These are phyloP conservation scores for Tulasnella calospora DNA, from an alignment of 768 basidiomycete genomes.

Conservation along the genomic window DNA sequence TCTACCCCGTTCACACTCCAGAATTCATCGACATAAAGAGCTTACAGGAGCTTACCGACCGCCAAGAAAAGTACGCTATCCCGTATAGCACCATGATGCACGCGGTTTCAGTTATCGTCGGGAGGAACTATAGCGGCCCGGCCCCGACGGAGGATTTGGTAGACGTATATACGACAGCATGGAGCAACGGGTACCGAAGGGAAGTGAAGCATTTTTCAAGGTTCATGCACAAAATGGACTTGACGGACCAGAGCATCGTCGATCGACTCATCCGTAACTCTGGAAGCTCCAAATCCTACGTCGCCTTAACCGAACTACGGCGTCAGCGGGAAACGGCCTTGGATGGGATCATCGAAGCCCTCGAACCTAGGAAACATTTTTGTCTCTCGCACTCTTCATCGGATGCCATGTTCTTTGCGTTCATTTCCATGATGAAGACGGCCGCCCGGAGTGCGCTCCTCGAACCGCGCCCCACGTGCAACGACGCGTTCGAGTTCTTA, in stretches of 20 bases:
- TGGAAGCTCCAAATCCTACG: neutral
- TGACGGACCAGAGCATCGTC: neutral
- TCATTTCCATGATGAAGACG: neutral
- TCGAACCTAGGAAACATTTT: neutral
- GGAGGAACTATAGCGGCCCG: neutral
- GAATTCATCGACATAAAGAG: neutral
- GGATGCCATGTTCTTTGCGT: neutral
- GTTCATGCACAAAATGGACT: neutral
- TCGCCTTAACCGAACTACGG: neutral
- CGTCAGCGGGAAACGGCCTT: neutral
- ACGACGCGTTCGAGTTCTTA: neutral
- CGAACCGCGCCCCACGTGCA: neutral
- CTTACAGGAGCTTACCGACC: neutral
- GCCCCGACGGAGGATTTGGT: neutral
- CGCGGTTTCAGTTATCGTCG: neutral
- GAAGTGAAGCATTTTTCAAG: slow-evolving; percentile 3
- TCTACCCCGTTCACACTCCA: neutral
- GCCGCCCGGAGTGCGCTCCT: neutral
- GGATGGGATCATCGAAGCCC: neutral
- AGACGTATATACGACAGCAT: neutral
- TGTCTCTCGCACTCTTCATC: neutral
- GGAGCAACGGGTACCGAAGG: neutral
- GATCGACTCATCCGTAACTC: neutral
- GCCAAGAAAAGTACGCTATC: neutral
- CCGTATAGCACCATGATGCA: neutral